A percentile compares a stretch with the other conserved stretches of the same genome.
Conservation (phyloP, 805 yeast genomes). For the Wickerhamiella domercqiae region DNA sequence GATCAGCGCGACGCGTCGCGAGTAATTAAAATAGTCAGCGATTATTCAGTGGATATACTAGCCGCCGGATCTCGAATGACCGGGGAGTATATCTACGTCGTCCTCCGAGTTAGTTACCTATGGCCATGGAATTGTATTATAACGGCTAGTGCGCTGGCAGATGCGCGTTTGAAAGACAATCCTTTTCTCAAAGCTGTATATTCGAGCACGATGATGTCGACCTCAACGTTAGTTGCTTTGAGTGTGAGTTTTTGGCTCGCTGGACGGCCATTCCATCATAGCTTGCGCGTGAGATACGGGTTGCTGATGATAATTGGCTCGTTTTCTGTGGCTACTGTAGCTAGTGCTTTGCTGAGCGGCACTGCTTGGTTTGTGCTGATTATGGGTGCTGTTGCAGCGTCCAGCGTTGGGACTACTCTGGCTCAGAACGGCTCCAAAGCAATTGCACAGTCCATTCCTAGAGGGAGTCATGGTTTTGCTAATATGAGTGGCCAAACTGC, state of each 20-base stretch:
- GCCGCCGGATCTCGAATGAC: too few relatives aligned
- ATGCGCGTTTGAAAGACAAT: slow-evolving; percentile 36
- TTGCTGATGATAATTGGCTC: slow-evolving; percentile 39
- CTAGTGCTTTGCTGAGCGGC: slow-evolving; percentile 4
- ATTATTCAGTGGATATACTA: too few relatives aligned
- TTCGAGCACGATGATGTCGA: slow-evolving; percentile 78
- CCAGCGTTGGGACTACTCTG: slow-evolving; percentile 62
- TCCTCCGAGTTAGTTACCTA: slow-evolving; percentile 61
- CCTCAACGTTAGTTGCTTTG: slow-evolving; percentile 57
- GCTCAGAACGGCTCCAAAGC: slow-evolving; percentile 90
- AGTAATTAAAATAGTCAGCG: too few relatives aligned
- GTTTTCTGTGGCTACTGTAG: slow-evolving; percentile 42
- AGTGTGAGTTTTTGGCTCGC: slow-evolving; percentile 46
- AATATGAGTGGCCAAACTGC: slow-evolving; percentile 91
- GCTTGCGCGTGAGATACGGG: slow-evolving; percentile 44
- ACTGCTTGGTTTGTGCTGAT: slow-evolving; percentile 23
- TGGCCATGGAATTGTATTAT: slow-evolving; percentile 97
- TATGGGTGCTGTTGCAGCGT: slow-evolving; percentile 45
- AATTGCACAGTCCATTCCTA: slow-evolving; percentile 42
- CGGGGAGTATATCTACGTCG: slow-evolving; percentile 29
- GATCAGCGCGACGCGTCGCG: too few relatives aligned
- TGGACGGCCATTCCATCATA: slow-evolving; percentile 48
- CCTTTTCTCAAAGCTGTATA: slow-evolving; percentile 34
- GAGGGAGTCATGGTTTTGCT: slow-evolving; percentile 27
- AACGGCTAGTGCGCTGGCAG: slow-evolving; percentile 72